phyloP scores from a whole-genome alignment of 1,139 yeast species.

The Meyerozyma athensensis region DNA sequence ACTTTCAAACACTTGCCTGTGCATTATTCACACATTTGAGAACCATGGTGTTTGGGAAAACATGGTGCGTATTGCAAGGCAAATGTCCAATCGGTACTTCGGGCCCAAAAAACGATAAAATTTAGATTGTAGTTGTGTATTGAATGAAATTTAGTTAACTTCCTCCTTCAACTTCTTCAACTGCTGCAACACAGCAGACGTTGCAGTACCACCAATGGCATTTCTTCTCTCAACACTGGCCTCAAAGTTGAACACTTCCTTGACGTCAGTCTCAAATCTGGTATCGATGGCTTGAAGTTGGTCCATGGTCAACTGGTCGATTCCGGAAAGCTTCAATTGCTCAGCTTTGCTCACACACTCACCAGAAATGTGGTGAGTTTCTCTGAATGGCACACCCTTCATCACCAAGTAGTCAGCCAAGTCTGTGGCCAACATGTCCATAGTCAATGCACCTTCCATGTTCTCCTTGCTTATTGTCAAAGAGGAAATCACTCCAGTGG shows the following conservation, averaged over 20 bases:
- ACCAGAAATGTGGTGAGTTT: conserved; percentile 97
- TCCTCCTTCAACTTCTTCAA: conserved; percentile 25
- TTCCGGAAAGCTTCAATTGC: conserved; percentile 66
- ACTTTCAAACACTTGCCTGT: not conserved
- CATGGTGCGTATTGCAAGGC: no score
- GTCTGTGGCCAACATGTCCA: conserved; percentile 99
- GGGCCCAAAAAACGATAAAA: no score
- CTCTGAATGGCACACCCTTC: conserved; percentile 98
- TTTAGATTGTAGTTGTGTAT: no score
- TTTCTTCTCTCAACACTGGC: conserved; percentile 93
- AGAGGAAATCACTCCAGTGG: conserved; percentile 94
- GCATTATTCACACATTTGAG: not conserved
- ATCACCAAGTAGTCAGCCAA: conserved; percentile 95
- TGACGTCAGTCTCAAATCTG: conserved; percentile 79
- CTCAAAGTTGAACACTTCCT: conserved; percentile 82
- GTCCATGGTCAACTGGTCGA: conserved; percentile 70
- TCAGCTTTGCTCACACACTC: conserved; percentile 94
- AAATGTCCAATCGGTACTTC: no score
- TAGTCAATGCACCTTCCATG: conserved; percentile 86
- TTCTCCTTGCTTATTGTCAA: conserved; percentile 62
- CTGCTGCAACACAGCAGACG: conserved; percentile 78
- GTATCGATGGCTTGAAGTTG: conserved; percentile 77
- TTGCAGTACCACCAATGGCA: conserved; percentile 97
- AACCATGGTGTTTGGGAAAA: no score
- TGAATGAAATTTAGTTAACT: no score